These are phyloP conservation scores for Backusella westeae DNA, from an alignment of 192 early-diverging fungal species.

Conservation along the genomic window DNA sequence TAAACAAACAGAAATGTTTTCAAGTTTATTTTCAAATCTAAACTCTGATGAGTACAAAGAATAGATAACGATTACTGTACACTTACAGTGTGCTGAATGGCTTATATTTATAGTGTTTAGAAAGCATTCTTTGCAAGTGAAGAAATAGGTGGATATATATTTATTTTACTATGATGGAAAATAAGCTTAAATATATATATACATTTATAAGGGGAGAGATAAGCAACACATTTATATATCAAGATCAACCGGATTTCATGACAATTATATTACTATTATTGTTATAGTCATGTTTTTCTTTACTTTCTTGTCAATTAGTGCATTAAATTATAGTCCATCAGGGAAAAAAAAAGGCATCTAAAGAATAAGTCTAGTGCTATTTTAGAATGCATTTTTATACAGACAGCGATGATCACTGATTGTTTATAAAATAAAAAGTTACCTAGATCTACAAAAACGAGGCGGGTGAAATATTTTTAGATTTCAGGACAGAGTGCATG, in stretches of 20 bases:
- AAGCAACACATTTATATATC: not conserved
- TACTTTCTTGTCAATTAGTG: not conserved
- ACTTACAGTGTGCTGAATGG: not conserved
- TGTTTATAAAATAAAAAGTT: not conserved
- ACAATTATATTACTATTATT: not conserved
- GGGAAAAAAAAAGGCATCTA: not conserved
- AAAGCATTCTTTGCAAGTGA: too few relatives aligned
- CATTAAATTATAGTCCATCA: not conserved
- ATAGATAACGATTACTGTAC: not conserved
- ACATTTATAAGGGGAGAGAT: not conserved
- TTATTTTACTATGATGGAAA: not conserved
- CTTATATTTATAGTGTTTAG: not conserved
- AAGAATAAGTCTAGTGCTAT: not conserved
- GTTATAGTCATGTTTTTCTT: not conserved
- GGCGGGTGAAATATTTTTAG: not conserved
- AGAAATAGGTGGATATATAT: too few relatives aligned
- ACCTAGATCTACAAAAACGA: not conserved
- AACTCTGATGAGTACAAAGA: not conserved
- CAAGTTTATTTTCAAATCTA: not conserved
- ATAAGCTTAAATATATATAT: not conserved
- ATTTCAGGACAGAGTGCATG: conserved; percentile 9
- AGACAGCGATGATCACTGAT: not conserved
- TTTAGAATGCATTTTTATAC: not conserved
- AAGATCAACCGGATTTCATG: not conserved
- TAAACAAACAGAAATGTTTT: not conserved